Evolutionary conservation across 495 filamentous ascomycete genomes (phyloP).

Genomic region (Lasiosphaeris hirsuta): DNA sequence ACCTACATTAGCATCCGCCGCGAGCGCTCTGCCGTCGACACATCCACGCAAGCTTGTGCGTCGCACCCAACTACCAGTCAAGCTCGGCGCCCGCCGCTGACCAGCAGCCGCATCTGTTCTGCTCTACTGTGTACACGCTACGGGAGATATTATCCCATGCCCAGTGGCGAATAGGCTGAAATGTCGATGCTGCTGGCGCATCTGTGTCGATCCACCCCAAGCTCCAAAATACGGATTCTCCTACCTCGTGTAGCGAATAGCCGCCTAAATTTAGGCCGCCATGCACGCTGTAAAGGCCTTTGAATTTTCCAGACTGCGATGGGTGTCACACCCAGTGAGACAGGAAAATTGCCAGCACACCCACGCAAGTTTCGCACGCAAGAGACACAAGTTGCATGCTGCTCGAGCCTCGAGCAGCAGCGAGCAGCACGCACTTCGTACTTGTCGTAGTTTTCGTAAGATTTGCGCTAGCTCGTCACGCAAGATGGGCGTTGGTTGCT

Average conservation of each 20-base stretch:
- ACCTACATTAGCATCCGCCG: conserved; percentile 9
- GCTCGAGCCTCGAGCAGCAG: too few species aligned
- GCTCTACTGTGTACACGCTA: background rate
- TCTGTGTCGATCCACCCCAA: background rate
- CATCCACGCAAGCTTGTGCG: conserved; percentile 1
- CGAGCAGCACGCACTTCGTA: too few species aligned
- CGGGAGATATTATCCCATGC: background rate
- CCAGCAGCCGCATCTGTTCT: background rate
- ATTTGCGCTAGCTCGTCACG: too few species aligned
- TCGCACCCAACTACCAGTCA: too few species aligned
- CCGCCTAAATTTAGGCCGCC: conserved; percentile 8
- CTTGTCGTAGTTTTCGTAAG: too few species aligned
- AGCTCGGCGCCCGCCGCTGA: background rate
- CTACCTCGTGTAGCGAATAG: background rate
- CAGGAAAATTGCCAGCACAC: too few species aligned
- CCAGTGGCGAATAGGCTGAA: conserved; percentile 3
- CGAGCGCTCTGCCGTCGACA: background rate
- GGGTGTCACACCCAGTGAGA: background rate
- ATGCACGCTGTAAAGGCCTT: conserved; percentile 1
- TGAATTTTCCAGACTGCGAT: conserved; percentile 1
- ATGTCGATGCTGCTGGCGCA: background rate
- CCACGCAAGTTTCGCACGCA: too few species aligned
- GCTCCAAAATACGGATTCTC: background rate
- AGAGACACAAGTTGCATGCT: too few species aligned
- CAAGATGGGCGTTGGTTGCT: too few species aligned